These are phyloP conservation scores for Monsonia emarginata DNA, from an alignment of 441 rosid species.

Conservation along the genomic window DNA sequence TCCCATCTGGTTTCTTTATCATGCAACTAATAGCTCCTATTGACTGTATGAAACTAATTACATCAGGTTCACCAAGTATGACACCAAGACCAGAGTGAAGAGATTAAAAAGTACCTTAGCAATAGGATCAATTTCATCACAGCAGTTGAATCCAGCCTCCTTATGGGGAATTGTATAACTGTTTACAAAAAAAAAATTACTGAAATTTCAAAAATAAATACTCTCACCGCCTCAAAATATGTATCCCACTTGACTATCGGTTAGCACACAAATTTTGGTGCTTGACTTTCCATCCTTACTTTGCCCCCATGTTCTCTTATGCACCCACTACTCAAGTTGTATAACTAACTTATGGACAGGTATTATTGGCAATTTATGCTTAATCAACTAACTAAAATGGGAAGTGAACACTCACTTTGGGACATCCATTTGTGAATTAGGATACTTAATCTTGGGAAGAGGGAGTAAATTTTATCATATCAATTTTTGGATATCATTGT, in stretches of 20 bases:
- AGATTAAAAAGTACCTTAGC: conserved; percentile 55
- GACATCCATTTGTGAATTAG: no score
- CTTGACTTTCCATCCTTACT: no score
- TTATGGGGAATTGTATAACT: conserved; percentile 89
- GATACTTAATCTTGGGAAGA: no score
- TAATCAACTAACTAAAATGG: no score
- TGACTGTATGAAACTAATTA: conserved; percentile 37
- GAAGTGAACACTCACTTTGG: background rate
- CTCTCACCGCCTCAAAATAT: no score
- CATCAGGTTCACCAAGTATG: background rate
- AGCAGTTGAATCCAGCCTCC: conserved; percentile 70
- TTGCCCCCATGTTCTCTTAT: no score
- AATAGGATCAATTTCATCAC: conserved; percentile 78
- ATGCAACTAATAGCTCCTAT: conserved; percentile 75
- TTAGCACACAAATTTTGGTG: no score
- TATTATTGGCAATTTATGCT: no score
- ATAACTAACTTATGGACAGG: no score
- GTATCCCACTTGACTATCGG: no score
- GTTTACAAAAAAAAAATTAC: conserved; percentile 22
- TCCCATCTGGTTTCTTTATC: conserved; percentile 50
- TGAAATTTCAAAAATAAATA: background rate
- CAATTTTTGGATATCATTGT: background rate
- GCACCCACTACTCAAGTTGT: no score
- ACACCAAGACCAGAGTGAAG: background rate
- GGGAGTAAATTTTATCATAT: background rate